A percentile compares a stretch with the other conserved stretches of the same genome.
Evolutionary conservation across 345 rosid species (phyloP).

Genomic region (Eucalyptus melliodora): DNA sequence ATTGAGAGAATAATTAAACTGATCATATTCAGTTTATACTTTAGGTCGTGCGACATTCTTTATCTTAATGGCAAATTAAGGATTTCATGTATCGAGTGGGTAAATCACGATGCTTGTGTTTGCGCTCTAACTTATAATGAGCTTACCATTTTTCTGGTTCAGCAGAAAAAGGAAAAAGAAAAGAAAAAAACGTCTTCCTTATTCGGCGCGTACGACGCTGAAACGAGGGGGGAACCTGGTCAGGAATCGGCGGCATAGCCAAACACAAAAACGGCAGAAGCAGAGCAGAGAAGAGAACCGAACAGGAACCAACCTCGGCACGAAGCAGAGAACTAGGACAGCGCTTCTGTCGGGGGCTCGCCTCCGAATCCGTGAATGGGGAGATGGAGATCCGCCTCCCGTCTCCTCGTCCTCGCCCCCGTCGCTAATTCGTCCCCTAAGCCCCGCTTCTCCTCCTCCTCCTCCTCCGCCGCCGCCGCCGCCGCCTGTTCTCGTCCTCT

Average conservation of each 20-base stretch:
- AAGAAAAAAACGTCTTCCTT: not conserved
- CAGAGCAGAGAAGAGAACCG: not conserved
- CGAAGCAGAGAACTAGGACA: not conserved
- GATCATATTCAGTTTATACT: fast-evolving
- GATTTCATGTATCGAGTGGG: not conserved
- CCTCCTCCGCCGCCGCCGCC: not conserved
- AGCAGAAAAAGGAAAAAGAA: too few species aligned
- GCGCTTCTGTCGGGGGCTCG: not conserved
- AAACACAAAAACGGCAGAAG: not conserved
- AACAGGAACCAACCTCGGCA: not conserved
- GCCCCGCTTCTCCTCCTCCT: not conserved
- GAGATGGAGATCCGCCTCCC: slow-evolving; percentile 50
- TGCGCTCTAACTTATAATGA: not conserved
- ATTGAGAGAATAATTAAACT: fast-evolving
- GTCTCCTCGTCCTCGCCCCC: slow-evolving; percentile 22
- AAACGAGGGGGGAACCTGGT: not conserved
- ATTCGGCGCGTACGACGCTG: not conserved
- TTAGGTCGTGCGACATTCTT: fast-evolving
- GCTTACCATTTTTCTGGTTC: not conserved
- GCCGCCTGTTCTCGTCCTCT: not conserved
- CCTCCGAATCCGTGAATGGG: slow-evolving; percentile 41
- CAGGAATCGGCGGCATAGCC: not conserved
- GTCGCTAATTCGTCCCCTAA: not conserved
- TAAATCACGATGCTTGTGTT: not conserved
- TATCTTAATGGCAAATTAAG: not conserved